Base-by-base conservation (phyloP, 306 rosid genomes). In the Morella rubra region DNA sequence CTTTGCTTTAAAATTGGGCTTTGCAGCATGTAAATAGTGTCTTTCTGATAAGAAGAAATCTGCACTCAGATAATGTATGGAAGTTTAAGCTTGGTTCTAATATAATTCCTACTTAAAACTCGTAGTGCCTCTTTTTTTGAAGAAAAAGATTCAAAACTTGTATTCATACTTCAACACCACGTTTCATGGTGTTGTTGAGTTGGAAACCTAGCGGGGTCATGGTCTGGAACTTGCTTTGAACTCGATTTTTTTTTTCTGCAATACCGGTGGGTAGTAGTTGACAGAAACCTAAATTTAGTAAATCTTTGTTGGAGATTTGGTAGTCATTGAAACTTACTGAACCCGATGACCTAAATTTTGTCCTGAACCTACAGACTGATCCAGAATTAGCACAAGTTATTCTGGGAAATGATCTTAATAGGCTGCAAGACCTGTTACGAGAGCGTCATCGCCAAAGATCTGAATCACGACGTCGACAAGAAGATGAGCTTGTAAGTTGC, bases 321-420 rank as follows among this genome's bases (percentile, higher is more conserved):
- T 11, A 15, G 12, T 73, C 61, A 55, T 69, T 77, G 40, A 58
- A 20, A 52, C 52, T 18, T 60, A 60, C 16, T 54, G 12, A 51
- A 32, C 44, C 69, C 24, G 37, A 32, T 32, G 37, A 32, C 37
- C 50, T 51, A 18, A 8, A 58, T 80, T 24, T 74, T 65, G 44
- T 62, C 40, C 81, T 72, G 55, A 73, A 79, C 52, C 24, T 76
- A 24, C 90, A 95, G 98, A 84, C 8, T 80, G 96, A 95, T 84
- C 97, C 98, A 20, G 97, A 95, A 82, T 81, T 95, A 75, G 98
- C 96, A 56, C 97, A 92, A 90, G 91, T 85, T 80, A 72, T 95
- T 79, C 78, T 86, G 41, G 98, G 98, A 75, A 87, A 88, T 65
- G 88, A 95, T 85, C 91, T 92, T 7, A 88, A 88, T 74, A 84